phyloP scores from a whole-genome alignment of 23 red algal genomes.

The Gracilaria domingensis region DNA sequence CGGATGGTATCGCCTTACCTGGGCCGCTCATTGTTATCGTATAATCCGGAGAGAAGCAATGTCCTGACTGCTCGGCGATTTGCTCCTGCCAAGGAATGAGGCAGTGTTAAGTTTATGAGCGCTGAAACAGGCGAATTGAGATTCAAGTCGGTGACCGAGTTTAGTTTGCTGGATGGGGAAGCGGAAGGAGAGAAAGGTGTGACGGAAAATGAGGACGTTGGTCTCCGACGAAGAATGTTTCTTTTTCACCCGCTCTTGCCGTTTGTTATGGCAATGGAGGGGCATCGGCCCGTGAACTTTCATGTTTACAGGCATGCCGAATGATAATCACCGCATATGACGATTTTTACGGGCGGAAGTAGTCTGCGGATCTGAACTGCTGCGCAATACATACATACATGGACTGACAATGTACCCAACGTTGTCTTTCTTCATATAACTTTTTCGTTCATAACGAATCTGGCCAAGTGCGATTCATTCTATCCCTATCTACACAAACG shows the following conservation, averaged over 20 bases:
- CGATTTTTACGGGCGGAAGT: too few relatives aligned
- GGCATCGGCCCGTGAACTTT: conserved; percentile 61
- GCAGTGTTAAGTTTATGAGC: conserved; percentile 76
- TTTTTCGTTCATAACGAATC: too few relatives aligned
- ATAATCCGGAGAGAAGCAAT: conserved; percentile 48
- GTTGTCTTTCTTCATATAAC: too few relatives aligned
- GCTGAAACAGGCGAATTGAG: conserved; percentile 37
- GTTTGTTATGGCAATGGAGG: conserved; percentile 75
- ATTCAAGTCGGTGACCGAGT: conserved; percentile 61
- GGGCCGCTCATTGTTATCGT: conserved; percentile 82
- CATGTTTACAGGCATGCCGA: conserved; percentile 58
- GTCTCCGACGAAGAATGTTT: conserved; percentile 55
- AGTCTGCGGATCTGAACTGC: too few relatives aligned
- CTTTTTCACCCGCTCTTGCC: conserved; percentile 84
- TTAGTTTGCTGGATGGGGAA: background rate
- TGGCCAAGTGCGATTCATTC: too few relatives aligned
- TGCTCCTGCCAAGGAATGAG: conserved; percentile 25
- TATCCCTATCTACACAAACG: too few relatives aligned
- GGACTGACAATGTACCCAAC: too few relatives aligned
- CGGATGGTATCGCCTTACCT: conserved; percentile 72
- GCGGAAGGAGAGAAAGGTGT: background rate
- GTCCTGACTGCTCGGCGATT: conserved; percentile 70
- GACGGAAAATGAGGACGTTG: background rate
- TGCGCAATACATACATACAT: too few relatives aligned
- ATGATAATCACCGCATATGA: background rate